Base-by-base conservation (phyloP, 805 yeast genomes). In the Myxozyma sirexii region DNA sequence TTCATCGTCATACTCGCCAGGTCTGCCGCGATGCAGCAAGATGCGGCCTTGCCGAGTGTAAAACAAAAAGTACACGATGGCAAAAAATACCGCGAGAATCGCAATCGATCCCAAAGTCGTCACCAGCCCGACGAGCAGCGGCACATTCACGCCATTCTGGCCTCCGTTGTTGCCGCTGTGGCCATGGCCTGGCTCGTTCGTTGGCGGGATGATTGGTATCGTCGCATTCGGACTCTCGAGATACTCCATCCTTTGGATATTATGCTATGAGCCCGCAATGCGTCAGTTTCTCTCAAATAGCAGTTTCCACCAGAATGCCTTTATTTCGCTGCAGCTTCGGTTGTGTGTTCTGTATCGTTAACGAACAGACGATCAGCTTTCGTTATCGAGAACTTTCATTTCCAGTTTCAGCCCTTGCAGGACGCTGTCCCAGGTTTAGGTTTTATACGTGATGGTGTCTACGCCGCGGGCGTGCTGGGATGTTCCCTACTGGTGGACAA, bases 1-100 rank as follows among this genome's bases (percentile, higher is more conserved):
- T 53, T 82, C 86, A 65, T 86, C 92, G 65, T 84, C 90, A 62
- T 82, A 78, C 48, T 81, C 78, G 23, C 86, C 88, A 0, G 88
- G 86, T 19, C 75, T 71, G 13, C 79, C 80, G 62, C 76, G 74
- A 37, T 71, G 71, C 37, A 74, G 71, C 39, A 76, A 68, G 42
- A 70, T 68, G 67, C 77, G 62, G 53, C 76, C 63, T 53, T 72
- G 62, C 51, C 71, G 59, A 43, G 73, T 68, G 54, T 70, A 66
- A 62, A 75, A 35, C 65, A 73, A 68, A 64, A 73, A 65, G 75
- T 73, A 60, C 61, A 71, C 26, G 31, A 76, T 58, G 7, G 71
- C 69, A 38, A 76, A 60, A 47, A 75, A 69, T 24, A 76, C 57
- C 4, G 74, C 68, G 17, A 62, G 51, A 12, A 56, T 45, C 15